Base-by-base conservation (phyloP, 306 rosid genomes). In the Malus sieversii region DNA sequence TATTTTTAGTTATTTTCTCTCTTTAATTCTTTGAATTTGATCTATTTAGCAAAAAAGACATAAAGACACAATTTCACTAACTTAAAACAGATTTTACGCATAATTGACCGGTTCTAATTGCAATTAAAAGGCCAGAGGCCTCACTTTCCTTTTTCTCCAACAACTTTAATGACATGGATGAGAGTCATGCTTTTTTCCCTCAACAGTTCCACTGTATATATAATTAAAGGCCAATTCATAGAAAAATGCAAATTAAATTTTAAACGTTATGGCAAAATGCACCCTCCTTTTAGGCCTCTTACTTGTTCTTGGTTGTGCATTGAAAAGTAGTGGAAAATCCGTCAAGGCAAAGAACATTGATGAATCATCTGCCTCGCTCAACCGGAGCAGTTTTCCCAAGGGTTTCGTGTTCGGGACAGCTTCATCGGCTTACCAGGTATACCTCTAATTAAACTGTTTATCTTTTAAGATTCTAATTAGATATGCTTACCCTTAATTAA, bases 331-430 rank as follows among this genome's bases (percentile, higher is more conserved):
- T 10, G 30, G 44, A 30, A 64, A 64, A 64, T 64, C 68, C 15
- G 2, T 30, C 68, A 16, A 64, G 42, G 23, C 68, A 32, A 18
- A 64, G 44, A 35, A 64, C 15, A 6, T 30, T 0, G 68, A 8
- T 48, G 22, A 64, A 19, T 30, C 68, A 18, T 32, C 40, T 9
- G 68, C 68, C 4, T 32, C 68, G 44, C 68, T 64, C 23, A 64
- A 86, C 59, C 83, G 92, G 4, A 78, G 55, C n/a, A 83, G 81
- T 63, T 84, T 85, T 61, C 92, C 92, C 8, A 38, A 51, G 12
- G 59, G 77, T 42, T 73, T 73, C 29, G 8, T 73, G 8, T 73
- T 73, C 29, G 59, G 69, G 42, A 61, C 77, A 60, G 77, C 69
- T 73, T 73, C 77, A 23, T 60, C 69, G 8, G 77, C 77, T 27